phyloP scores from a whole-genome alignment of 192 early-diverging fungal species.

The Backusella morwellensis region DNA sequence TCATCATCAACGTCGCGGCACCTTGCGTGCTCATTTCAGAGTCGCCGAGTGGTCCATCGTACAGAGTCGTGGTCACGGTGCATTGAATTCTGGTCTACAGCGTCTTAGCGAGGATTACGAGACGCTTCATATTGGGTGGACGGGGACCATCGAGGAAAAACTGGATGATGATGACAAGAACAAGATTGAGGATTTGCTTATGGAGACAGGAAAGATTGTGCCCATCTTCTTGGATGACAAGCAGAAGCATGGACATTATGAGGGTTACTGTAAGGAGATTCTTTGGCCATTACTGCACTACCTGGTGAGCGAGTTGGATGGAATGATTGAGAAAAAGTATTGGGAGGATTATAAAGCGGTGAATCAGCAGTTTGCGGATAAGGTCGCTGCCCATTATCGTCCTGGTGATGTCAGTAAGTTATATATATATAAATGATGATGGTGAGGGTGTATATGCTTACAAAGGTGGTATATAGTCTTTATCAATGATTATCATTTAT shows the following conservation, averaged over 20 bases:
- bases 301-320: conserved; percentile 67
- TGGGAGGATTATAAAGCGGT: conserved; percentile 84
- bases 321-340: conserved; percentile 59
- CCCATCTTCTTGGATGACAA: conserved; percentile 81
- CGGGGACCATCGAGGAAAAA: conserved; percentile 50
- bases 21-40: conserved; percentile 6
- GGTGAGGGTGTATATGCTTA: neutral
- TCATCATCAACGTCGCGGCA: conserved; percentile 4
- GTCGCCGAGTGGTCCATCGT: conserved; percentile 23
- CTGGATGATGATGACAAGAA: conserved; percentile 58
- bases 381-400: conserved; percentile 67
- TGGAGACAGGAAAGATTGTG: conserved; percentile 56
- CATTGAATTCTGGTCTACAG: conserved; percentile 82
- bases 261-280: conserved; percentile 95
- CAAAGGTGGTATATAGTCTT: conserved; percentile 56
- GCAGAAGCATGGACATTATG: conserved; percentile 80
- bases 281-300: conserved; percentile 98
- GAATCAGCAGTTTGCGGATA: conserved; percentile 77
- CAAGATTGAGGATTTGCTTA: conserved; percentile 56
- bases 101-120: conserved; percentile 60
- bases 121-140: conserved; percentile 75
- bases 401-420: conserved; percentile 74
- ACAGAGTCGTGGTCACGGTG: conserved; percentile 77
- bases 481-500: conserved; percentile 98
- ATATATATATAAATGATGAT: neutral